Percentiles rank a stretch among this genome's conserved stretches.
phyloP scores from a whole-genome alignment of 495 filamentous ascomycete genomes.

The Podospora comata region DNA sequence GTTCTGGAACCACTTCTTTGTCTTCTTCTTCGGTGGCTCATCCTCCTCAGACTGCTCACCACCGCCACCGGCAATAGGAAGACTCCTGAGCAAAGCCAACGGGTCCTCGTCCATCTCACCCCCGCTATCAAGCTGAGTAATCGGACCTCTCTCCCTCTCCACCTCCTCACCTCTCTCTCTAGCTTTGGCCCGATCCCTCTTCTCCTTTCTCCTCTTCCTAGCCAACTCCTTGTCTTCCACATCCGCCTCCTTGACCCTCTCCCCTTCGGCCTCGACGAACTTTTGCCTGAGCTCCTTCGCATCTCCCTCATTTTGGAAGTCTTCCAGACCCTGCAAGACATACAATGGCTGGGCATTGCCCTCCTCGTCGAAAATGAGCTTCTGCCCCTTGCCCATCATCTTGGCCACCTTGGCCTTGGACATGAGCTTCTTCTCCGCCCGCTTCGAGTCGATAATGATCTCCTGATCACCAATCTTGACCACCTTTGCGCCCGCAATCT shows the following conservation, averaged over 20 bases:
- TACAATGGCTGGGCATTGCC: conserved; percentile 80
- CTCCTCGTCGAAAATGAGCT: conserved; percentile 89
- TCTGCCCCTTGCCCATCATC: conserved; percentile 77
- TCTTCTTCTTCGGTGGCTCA: conserved; percentile 43
- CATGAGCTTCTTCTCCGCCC: conserved; percentile 84
- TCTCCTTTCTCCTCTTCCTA: conserved; percentile 78
- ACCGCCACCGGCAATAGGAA: conserved; percentile 46
- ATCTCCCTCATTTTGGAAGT: conserved; percentile 69
- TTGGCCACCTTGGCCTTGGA: conserved; percentile 93
- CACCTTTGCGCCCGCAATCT: conserved; percentile 37
- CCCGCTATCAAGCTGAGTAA: conserved; percentile 27
- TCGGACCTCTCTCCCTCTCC: conserved; percentile 33
- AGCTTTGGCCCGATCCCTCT: conserved; percentile 79
- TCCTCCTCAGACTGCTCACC: conserved; percentile 26
- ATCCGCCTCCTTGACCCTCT: conserved; percentile 74
- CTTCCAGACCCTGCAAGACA: conserved; percentile 77
- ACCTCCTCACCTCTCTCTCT: conserved; percentile 60
- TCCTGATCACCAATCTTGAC: conserved; percentile 55
- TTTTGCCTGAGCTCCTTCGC: conserved; percentile 68
- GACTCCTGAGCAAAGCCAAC: conserved; percentile 47
- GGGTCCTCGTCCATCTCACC: conserved; percentile 45
- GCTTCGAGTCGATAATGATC: conserved; percentile 84
- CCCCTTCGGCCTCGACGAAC: conserved; percentile 71
- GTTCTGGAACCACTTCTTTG: conserved; percentile 49
- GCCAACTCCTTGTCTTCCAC: conserved; percentile 73